Evolutionary conservation across 179 eudicot species (phyloP).

Genomic region (Corrigiola litoralis): DNA sequence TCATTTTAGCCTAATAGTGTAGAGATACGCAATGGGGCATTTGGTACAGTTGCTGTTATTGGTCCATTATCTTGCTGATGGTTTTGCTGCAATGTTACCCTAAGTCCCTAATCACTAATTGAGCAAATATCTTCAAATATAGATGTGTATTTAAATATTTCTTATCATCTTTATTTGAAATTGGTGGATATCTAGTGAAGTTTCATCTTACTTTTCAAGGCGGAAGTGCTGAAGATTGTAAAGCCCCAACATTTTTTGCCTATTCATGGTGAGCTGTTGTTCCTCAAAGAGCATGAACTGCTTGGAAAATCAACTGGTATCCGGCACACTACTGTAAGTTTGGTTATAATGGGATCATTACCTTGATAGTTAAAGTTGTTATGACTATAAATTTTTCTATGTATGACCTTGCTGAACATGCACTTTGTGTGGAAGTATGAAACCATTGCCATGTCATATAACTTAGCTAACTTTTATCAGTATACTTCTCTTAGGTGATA

Average conservation of each 20-base stretch:
- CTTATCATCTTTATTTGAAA: not conserved
- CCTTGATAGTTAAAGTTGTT: not conserved
- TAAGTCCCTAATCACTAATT: no score
- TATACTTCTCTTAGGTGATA: conserved; percentile 57
- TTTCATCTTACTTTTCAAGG: conserved; percentile 45
- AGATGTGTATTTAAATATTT: not conserved
- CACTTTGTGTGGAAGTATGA: not conserved
- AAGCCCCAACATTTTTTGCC: conserved; percentile 99
- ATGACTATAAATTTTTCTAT: not conserved
- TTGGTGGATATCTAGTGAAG: not conserved
- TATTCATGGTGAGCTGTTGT: conserved; percentile 91
- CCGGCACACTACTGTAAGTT: conserved; percentile 84
- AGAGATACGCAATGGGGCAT: not conserved
- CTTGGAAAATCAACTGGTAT: conserved; percentile 92
- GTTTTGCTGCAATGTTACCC: not conserved
- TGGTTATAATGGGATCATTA: not conserved
- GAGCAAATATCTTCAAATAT: no score
- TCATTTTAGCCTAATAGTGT: no score
- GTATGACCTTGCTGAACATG: not conserved
- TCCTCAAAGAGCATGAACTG: conserved; percentile 93
- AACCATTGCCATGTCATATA: not conserved
- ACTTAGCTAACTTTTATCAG: not conserved
- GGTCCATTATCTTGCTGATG: not conserved
- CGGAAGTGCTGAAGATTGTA: conserved; percentile 82
- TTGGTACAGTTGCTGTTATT: not conserved